phyloP scores from a whole-genome alignment of 2,329 filamentous ascomycete species.

The Sphaerulina vaccinii region DNA sequence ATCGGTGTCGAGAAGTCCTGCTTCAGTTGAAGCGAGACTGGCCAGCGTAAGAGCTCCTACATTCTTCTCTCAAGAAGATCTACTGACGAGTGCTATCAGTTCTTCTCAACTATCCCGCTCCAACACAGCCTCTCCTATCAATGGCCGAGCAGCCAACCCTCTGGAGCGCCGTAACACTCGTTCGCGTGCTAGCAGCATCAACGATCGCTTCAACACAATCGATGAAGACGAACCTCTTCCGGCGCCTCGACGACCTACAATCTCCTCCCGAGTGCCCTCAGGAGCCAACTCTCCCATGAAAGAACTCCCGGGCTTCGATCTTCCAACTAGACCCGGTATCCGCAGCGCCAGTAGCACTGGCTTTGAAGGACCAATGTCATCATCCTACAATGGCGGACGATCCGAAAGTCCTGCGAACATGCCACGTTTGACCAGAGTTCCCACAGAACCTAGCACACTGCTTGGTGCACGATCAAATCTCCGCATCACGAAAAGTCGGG shows the following conservation, averaged over 20 bases:
- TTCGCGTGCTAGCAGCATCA: constrained; percentile 62
- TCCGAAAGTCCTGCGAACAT: constrained; percentile 49
- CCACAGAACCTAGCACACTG: constrained; percentile 55
- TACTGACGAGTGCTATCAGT: neutral
- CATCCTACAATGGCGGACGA: constrained; percentile 39
- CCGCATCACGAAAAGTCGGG: constrained; percentile 39
- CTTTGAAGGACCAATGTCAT: constrained; percentile 54
- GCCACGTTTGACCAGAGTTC: constrained; percentile 51
- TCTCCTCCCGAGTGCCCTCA: constrained; percentile 49
- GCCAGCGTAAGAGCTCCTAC: constrained; percentile 56
- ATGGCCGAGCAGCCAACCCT: constrained; percentile 20
- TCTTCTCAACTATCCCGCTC: constrained; percentile 19
- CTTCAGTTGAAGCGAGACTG: constrained; percentile 66
- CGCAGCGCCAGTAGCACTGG: constrained; percentile 49
- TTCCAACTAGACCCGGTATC: constrained; percentile 47
- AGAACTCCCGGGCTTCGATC: constrained; percentile 45
- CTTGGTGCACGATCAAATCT: constrained; percentile 50
- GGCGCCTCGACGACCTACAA: constrained; percentile 53
- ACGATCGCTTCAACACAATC: constrained; percentile 53
- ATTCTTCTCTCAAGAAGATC: constrained; percentile 1
- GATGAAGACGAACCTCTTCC: constrained; percentile 55
- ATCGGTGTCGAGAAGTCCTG: constrained; percentile 83
- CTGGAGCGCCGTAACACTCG: constrained; percentile 46
- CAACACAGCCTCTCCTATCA: constrained; percentile 32
- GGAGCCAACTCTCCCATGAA: constrained; percentile 43